Evolutionary conservation across 176 grass and related monocot species (phyloP).

Genomic region (Eleusine coracana): DNA sequence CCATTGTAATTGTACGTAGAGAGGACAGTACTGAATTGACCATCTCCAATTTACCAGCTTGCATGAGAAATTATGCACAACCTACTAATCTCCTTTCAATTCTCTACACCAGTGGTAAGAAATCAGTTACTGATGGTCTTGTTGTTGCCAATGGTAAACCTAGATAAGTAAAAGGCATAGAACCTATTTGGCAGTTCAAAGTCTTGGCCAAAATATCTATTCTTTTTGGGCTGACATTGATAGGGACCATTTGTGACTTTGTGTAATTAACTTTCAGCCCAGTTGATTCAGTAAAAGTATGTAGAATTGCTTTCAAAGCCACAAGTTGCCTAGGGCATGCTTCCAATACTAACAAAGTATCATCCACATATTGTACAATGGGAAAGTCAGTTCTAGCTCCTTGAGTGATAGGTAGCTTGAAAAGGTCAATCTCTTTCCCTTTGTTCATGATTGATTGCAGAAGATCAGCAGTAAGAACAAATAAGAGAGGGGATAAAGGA

Average conservation of each 20-base stretch:
- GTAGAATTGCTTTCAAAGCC: background rate
- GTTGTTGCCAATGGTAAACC: background rate
- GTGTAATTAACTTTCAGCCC: background rate
- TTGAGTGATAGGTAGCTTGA: background rate
- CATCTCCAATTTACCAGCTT: background rate
- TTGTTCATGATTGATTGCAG: background rate
- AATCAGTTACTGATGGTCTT: rapidly evolving
- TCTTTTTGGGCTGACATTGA: background rate
- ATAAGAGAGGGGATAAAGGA: background rate
- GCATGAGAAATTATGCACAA: background rate
- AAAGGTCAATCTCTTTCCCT: background rate
- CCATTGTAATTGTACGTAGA: no score
- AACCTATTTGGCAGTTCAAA: background rate
- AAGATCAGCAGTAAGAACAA: background rate
- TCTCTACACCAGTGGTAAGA: background rate
- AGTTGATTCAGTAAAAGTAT: background rate
- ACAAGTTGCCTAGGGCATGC: background rate
- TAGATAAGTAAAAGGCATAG: background rate
- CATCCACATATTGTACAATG: background rate
- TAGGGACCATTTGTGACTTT: background rate
- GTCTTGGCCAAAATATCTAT: background rate
- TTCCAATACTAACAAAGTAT: background rate
- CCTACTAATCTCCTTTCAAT: background rate
- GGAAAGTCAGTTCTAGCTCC: background rate
- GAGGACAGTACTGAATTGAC: background rate